phyloP scores from a whole-genome alignment of 1,139 yeast species.

The Scheffersomyces illinoinensis region DNA sequence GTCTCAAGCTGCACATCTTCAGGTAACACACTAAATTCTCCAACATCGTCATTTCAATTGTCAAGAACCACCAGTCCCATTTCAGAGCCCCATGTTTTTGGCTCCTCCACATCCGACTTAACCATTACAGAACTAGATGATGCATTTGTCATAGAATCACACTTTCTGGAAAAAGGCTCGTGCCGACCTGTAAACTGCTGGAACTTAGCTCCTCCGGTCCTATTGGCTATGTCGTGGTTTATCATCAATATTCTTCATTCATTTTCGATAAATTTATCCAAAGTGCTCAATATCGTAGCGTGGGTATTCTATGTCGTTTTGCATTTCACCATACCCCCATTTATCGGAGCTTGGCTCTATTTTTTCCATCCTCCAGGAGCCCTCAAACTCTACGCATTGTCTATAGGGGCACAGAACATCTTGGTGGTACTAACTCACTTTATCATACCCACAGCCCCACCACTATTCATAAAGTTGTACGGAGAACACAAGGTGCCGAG shows the following conservation, averaged over 20 bases:
- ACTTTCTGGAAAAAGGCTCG: background rate
- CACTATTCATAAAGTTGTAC: conserved; percentile 14
- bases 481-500: conserved; percentile 15
- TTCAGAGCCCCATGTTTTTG: background rate
- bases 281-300: conserved; percentile 11
- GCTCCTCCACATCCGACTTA: background rate
- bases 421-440: conserved; percentile 12
- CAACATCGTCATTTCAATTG: background rate
- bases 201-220: conserved; percentile 12
- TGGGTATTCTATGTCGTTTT: conserved; percentile 15
- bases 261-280: conserved; percentile 7
- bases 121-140: background rate
- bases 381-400: conserved; percentile 9
- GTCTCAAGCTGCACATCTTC: background rate
- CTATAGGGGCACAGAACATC: conserved; percentile 14
- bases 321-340: conserved; percentile 14
- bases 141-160: background rate
- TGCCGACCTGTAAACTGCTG: conserved; percentile 8
- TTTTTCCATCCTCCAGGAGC: conserved; percentile 18
- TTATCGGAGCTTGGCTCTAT: conserved; percentile 13
- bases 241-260: conserved; percentile 10
- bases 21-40: background rate
- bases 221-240: conserved; percentile 12
- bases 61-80: background rate
- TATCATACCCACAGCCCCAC: conserved; percentile 18